Conservation (phyloP, 2,329 filamentous ascomycete genomes). For the Aspergillus sergii region DNA sequence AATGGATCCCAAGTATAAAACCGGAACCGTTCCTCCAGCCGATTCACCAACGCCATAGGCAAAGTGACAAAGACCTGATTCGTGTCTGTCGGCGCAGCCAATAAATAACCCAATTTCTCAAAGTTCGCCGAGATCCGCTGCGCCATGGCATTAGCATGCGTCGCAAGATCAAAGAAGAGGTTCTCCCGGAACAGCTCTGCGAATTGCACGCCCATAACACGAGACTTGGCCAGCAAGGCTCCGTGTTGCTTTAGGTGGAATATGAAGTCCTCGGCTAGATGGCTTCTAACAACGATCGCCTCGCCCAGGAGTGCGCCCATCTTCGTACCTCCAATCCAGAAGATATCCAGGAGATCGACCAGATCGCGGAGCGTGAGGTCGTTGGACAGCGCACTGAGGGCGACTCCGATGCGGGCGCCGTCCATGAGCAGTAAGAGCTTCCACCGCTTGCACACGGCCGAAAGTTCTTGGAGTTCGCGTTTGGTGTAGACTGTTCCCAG, state of each 20-base stretch:
- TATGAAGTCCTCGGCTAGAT: conserved; percentile 50
- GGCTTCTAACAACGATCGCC: conserved; percentile 53
- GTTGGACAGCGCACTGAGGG: conserved; percentile 47
- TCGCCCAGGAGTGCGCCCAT: conserved; percentile 55
- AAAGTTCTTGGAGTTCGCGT: conserved; percentile 47
- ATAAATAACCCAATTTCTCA: conserved; percentile 43
- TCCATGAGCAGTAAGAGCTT: conserved; percentile 52
- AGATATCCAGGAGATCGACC: conserved; percentile 53
- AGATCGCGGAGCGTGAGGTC: conserved; percentile 51
- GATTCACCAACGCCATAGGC: conserved; percentile 41
- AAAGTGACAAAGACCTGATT: conserved; percentile 56
- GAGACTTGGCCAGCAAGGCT: conserved; percentile 53
- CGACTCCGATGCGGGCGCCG: conserved; percentile 51
- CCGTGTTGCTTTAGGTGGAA: conserved; percentile 58
- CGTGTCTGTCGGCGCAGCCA: conserved; percentile 52
- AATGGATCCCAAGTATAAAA: conserved; percentile 55
- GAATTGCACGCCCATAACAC: conserved; percentile 55
- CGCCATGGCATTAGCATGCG: conserved; percentile 49
- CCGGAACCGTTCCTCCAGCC: conserved; percentile 46
- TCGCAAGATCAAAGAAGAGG: conserved; percentile 52
- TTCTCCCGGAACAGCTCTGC: conserved; percentile 51
- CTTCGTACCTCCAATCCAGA: conserved; percentile 59
- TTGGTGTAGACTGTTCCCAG: conserved; percentile 53
- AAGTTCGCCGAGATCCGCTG: conserved; percentile 49
- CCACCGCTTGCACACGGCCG: conserved; percentile 46